phyloP scores from a whole-genome alignment of 2,329 filamentous ascomycete genomes.

The Dichotomopilus funicola region DNA sequence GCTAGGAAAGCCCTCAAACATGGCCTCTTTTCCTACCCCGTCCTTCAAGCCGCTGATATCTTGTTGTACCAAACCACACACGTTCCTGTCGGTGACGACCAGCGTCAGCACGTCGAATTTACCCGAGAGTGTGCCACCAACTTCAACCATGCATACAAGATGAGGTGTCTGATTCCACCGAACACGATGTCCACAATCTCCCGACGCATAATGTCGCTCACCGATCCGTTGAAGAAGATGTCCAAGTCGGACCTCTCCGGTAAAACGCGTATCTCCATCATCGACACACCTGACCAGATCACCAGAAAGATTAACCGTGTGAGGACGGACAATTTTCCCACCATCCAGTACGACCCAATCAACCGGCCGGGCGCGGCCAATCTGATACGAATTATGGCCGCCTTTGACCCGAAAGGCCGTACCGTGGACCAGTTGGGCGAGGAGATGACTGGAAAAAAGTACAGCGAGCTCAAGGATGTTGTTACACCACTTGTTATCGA shows the following conservation, averaged over 20 bases:
- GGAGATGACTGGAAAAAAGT: constrained; percentile 17
- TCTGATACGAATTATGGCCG: constrained; percentile 70
- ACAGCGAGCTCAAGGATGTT: constrained; percentile 14
- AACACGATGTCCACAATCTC: constrained; percentile 69
- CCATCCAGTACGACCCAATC: constrained; percentile 65
- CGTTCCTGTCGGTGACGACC: constrained; percentile 95
- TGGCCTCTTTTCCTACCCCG: constrained; percentile 91
- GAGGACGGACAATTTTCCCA: constrained; percentile 64
- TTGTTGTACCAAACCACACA: constrained; percentile 86
- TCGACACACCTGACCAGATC: constrained; percentile 60
- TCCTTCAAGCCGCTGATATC: constrained; percentile 91
- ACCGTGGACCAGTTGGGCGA: constrained; percentile 43
- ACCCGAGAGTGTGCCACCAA: constrained; percentile 76
- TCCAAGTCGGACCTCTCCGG: constrained; percentile 75
- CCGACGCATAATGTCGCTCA: constrained; percentile 84
- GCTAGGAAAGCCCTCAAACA: constrained; percentile 64
- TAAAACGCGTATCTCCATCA: constrained; percentile 76
- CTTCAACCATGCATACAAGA: constrained; percentile 72
- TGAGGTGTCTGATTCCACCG: constrained; percentile 56
- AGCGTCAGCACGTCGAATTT: constrained; percentile 90
- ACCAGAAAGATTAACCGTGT: constrained; percentile 63
- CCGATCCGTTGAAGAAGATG: constrained; percentile 77
- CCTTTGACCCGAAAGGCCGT: constrained; percentile 48
- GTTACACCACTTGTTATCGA: constrained; percentile 46
- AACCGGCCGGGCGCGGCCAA: constrained; percentile 79